Percentiles rank a stretch among this genome's conserved stretches.
Conservation (phyloP, 148 eudicot species). For the Selenicereus undatus region DNA sequence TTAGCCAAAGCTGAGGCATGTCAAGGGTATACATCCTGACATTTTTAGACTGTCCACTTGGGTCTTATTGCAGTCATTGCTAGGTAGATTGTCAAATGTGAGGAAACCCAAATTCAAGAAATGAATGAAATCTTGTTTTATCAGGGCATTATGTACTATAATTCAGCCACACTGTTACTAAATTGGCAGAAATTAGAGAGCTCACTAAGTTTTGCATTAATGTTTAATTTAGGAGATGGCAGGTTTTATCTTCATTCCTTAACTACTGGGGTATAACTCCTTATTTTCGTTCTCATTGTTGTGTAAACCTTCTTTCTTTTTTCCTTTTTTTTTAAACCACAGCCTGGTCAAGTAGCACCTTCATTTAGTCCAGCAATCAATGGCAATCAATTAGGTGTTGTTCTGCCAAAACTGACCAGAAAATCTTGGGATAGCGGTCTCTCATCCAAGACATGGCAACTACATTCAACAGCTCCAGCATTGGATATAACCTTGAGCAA, state of each 20-base stretch:
- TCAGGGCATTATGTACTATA: not conserved
- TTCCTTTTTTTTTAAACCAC: too few species aligned
- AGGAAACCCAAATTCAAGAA: not conserved
- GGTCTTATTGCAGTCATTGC: not conserved
- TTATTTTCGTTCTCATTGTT: not conserved
- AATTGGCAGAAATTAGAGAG: not conserved
- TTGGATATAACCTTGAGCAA: constrained; percentile 36
- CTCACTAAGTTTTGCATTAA: not conserved
- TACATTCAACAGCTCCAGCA: constrained; percentile 44
- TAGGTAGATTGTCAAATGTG: not conserved
- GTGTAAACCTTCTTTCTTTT: constrained; percentile 7
- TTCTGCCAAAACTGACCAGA: constrained; percentile 17
- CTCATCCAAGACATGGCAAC: constrained; percentile 46
- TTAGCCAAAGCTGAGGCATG: not conserved
- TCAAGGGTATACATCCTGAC: not conserved
- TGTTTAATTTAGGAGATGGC: not conserved
- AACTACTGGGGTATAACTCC: not conserved
- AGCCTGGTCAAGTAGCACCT: constrained; percentile 33
- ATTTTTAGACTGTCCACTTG: not conserved
- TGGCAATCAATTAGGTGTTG: constrained; percentile 13
- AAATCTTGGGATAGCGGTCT: constrained; percentile 14
- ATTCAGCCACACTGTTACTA: not conserved
- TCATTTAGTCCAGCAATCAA: constrained; percentile 14
- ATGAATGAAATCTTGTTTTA: not conserved
- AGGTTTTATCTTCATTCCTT: not conserved